Conservation (phyloP, 345 rosid genomes). For the Citrus sinensis region DNA sequence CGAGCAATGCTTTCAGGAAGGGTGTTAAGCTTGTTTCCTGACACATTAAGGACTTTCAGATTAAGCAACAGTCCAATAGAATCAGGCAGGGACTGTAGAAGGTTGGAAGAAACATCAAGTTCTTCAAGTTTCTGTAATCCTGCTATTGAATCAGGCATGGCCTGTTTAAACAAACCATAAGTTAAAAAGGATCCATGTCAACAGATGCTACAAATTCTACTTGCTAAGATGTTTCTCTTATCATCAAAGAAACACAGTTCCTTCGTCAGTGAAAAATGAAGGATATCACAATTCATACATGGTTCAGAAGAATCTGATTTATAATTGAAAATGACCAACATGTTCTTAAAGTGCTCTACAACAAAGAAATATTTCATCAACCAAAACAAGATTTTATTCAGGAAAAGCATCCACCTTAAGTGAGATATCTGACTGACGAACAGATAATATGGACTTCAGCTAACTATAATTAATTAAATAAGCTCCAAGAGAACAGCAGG, state of each 20-base stretch:
- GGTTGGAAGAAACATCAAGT: constrained; percentile 70
- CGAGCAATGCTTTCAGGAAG: constrained; percentile 79
- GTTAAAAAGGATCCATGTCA: neutral
- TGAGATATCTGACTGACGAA: neutral
- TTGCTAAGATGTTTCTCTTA: neutral
- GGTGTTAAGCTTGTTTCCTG: constrained; percentile 68
- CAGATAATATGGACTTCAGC: neutral
- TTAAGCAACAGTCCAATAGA: constrained; percentile 68
- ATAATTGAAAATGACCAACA: neutral
- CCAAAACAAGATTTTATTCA: neutral
- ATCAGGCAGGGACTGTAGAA: constrained; percentile 58
- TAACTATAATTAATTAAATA: neutral
- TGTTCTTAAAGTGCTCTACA: neutral
- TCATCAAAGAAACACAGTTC: neutral
- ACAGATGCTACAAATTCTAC: neutral
- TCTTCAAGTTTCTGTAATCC: constrained; percentile 70
- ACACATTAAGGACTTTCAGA: constrained; percentile 60
- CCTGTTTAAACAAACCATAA: constrained; percentile 32
- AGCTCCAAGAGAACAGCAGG: neutral
- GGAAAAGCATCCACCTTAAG: neutral
- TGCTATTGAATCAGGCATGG: constrained; percentile 82
- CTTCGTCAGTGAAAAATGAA: neutral
- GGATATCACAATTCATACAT: neutral
- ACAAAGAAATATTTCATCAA: neutral
- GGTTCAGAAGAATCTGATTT: neutral